Evolutionary conservation across 192 early-diverging fungal genomes (phyloP).

Genomic region (Cladochytrium replicatum): DNA sequence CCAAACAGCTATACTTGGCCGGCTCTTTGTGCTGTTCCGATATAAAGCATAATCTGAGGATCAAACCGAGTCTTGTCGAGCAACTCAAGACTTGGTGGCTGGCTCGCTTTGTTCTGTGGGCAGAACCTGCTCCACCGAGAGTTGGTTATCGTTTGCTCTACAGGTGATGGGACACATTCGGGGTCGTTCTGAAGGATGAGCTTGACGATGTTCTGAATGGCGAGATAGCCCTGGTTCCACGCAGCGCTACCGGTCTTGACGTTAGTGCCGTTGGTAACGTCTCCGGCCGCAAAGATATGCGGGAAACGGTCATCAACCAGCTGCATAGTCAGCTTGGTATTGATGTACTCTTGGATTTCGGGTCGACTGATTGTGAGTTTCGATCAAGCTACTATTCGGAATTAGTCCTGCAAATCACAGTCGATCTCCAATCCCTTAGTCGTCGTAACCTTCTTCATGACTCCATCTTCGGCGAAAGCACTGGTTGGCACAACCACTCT

Average conservation of each 20-base stretch:
- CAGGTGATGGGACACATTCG: too few species aligned
- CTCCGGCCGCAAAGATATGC: conserved; percentile 67
- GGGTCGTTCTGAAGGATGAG: too few species aligned
- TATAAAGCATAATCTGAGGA: background rate
- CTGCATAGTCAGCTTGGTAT: conserved; percentile 59
- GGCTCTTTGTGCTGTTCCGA: background rate
- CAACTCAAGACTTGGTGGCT: too few species aligned
- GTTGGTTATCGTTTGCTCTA: too few species aligned
- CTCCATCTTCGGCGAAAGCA: conserved; percentile 38
- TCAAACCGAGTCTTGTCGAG: too few species aligned
- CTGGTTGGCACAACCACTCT: conserved; percentile 53
- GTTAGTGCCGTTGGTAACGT: conserved; percentile 43
- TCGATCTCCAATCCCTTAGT: conserved; percentile 28
- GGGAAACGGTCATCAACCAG: conserved; percentile 38
- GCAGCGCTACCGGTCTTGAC: conserved; percentile 37
- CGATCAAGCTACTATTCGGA: conserved; percentile 54
- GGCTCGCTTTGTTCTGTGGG: too few species aligned
- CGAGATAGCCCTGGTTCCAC: too few species aligned
- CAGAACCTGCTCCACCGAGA: too few species aligned
- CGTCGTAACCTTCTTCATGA: conserved; percentile 34
- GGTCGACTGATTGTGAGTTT: conserved; percentile 39
- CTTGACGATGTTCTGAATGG: too few species aligned
- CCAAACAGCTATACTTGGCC: conserved; percentile 30
- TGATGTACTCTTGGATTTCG: conserved; percentile 47
- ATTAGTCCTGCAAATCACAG: conserved; percentile 45